These are phyloP conservation scores for Protomyces macrosporus DNA, from an alignment of 1,139 yeast genomes.

Conservation along the genomic window DNA sequence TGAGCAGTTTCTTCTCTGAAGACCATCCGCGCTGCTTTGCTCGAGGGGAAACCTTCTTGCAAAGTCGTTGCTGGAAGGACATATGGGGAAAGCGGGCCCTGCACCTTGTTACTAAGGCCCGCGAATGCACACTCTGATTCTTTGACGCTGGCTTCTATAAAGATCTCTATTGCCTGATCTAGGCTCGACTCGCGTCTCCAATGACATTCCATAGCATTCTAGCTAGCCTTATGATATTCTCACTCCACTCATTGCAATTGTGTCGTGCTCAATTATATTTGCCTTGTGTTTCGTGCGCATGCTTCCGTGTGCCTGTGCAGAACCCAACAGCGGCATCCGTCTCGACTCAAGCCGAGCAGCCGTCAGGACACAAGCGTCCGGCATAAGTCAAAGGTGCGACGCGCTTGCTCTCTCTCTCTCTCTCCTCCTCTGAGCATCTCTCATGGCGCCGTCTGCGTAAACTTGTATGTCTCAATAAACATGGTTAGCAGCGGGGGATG, in stretches of 20 bases:
- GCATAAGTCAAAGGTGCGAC: background rate
- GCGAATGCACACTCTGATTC: background rate
- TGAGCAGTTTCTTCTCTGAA: background rate
- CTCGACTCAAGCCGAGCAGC: background rate
- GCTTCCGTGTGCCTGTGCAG: background rate
- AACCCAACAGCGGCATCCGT: background rate
- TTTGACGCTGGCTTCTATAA: background rate
- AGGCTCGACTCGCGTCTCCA: too few species aligned
- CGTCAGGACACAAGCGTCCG: background rate
- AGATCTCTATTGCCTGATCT: background rate
- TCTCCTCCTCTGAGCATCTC: background rate
- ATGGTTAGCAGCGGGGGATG: too few species aligned
- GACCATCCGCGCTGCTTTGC: background rate
- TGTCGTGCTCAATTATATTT: too few species aligned
- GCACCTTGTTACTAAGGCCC: conserved; percentile 1
- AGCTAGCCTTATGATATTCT: too few species aligned
- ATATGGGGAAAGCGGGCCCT: conserved; percentile 1
- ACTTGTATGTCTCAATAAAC: background rate
- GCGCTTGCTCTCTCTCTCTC: background rate
- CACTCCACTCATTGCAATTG: too few species aligned
- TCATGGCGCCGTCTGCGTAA: background rate
- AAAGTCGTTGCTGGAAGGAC: background rate
- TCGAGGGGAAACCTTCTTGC: background rate
- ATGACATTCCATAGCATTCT: too few species aligned
- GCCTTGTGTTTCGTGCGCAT: too few species aligned